Evolutionary conservation across 352 stramenopile species (phyloP).

Genomic region (Globisporangium apiculatum): DNA sequence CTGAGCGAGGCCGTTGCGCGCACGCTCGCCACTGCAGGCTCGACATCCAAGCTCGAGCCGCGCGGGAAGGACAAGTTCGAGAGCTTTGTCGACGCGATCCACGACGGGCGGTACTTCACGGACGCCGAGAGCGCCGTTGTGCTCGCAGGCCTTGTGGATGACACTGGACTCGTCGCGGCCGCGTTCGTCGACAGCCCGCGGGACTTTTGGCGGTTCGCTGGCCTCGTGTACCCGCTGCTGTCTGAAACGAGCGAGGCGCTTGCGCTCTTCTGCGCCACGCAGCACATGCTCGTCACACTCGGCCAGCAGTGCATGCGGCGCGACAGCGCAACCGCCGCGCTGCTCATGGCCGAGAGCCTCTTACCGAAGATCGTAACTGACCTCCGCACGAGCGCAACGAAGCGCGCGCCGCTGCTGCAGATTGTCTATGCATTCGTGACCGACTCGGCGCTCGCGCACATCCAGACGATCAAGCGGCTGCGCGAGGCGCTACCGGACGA

Average conservation of each 20-base stretch:
- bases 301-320: slow-evolving; percentile 39
- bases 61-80: slow-evolving; percentile 67
- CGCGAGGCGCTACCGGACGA: slow-evolving; percentile 52
- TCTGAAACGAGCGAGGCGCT: slow-evolving; percentile 39
- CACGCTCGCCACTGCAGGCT: slow-evolving; percentile 23
- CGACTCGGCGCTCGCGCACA: slow-evolving; percentile 41
- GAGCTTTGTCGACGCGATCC: slow-evolving; percentile 43
- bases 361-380: slow-evolving; percentile 33
- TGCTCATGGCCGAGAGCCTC: slow-evolving; percentile 52
- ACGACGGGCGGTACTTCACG: slow-evolving; percentile 29
- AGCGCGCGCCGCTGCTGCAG: slow-evolving; percentile 45
- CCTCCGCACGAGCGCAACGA: slow-evolving; percentile 22
- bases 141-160: slow-evolving; percentile 35
- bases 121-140: slow-evolving; percentile 31
- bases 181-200: slow-evolving; percentile 68
- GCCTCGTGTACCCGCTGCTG: slow-evolving; percentile 44
- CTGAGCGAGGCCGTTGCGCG: slow-evolving; percentile 41
- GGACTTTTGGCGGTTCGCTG: slow-evolving; percentile 77
- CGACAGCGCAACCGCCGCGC: slow-evolving; percentile 29
- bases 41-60: slow-evolving; percentile 22
- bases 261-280: slow-evolving; percentile 26
- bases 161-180: slow-evolving; percentile 39
- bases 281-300: slow-evolving; percentile 28
- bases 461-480: slow-evolving; percentile 72
- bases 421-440: slow-evolving; percentile 60